These are phyloP conservation scores for Chloris gayana DNA, from an alignment of 176 grass and related monocot genomes.

Conservation along the genomic window DNA sequence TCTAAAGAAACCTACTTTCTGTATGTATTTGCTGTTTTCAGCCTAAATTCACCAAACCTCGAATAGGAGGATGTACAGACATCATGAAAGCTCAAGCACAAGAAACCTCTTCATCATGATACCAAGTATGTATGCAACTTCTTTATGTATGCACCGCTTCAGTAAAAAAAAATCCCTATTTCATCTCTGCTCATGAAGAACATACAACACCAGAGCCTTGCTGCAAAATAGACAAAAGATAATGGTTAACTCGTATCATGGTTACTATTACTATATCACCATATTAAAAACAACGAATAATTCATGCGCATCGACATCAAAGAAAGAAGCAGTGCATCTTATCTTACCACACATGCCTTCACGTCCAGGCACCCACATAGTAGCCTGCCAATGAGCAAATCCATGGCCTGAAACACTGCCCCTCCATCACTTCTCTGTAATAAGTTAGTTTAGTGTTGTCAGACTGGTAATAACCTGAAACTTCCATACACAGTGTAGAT, in stretches of 20 bases:
- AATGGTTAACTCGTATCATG: not conserved
- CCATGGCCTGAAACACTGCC: slow-evolving; percentile 54
- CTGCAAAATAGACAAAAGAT: slow-evolving; percentile 27
- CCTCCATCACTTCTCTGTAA: slow-evolving; percentile 71
- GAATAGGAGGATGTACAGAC: not conserved
- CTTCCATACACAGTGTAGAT: not conserved
- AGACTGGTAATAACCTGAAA: not conserved
- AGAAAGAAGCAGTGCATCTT: not conserved
- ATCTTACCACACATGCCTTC: slow-evolving; percentile 54
- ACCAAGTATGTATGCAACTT: slow-evolving; percentile 10
- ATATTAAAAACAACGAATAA: not conserved
- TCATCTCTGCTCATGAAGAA: slow-evolving; percentile 14
- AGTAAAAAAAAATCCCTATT: slow-evolving; percentile 7
- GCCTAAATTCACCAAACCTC: not conserved
- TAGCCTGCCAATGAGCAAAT: slow-evolving; percentile 73
- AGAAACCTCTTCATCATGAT: not conserved
- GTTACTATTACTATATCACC: not conserved
- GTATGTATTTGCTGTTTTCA: not conserved
- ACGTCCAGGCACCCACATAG: slow-evolving; percentile 71
- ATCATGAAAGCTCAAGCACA: not conserved
- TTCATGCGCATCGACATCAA: not conserved
- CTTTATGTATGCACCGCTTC: slow-evolving; percentile 3
- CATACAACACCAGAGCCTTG: slow-evolving; percentile 43
- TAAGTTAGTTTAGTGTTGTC: slow-evolving; percentile 3
- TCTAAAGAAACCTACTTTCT: not conserved